Conservation (phyloP, 2,329 filamentous ascomycete genomes). For the Zalaria sp. region DNA sequence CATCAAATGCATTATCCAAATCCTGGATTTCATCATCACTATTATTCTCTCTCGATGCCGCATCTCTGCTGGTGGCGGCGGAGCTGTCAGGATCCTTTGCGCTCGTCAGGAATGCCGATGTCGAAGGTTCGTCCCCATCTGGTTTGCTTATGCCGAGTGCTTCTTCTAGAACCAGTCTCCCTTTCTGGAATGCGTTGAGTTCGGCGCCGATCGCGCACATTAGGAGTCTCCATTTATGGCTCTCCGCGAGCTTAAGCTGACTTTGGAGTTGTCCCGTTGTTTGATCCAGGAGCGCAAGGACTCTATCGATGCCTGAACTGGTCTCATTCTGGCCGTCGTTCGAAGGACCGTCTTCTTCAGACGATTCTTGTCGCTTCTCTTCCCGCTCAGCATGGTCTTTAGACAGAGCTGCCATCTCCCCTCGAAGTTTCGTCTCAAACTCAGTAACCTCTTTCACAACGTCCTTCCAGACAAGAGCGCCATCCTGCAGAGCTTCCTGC, state of each 20-base stretch:
- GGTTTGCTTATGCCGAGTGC: conserved; percentile 12
- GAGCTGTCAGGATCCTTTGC: too few species aligned
- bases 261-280: conserved; percentile 43
- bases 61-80: too few species aligned
- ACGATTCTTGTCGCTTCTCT: neutral
- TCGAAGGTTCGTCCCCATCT: conserved; percentile 4
- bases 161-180: conserved; percentile 40
- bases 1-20: conserved; percentile 19
- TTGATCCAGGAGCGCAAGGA: conserved; percentile 41
- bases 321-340: conserved; percentile 11
- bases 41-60: neutral
- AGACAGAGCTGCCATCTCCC: conserved; percentile 31
- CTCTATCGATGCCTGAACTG: neutral
- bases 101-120: neutral
- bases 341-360: conserved; percentile 3
- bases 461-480: conserved; percentile 51
- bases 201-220: conserved; percentile 66
- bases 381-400: conserved; percentile 6
- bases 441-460: conserved; percentile 43
- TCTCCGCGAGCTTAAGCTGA: conserved; percentile 41
- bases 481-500: conserved; percentile 51
- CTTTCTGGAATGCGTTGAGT: conserved; percentile 50
- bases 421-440: conserved; percentile 52
- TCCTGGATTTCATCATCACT: conserved; percentile 13
- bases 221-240: conserved; percentile 57